These are phyloP conservation scores for Byssochlamys sp. DNA, from an alignment of 2,329 filamentous ascomycete genomes.

Conservation along the genomic window DNA sequence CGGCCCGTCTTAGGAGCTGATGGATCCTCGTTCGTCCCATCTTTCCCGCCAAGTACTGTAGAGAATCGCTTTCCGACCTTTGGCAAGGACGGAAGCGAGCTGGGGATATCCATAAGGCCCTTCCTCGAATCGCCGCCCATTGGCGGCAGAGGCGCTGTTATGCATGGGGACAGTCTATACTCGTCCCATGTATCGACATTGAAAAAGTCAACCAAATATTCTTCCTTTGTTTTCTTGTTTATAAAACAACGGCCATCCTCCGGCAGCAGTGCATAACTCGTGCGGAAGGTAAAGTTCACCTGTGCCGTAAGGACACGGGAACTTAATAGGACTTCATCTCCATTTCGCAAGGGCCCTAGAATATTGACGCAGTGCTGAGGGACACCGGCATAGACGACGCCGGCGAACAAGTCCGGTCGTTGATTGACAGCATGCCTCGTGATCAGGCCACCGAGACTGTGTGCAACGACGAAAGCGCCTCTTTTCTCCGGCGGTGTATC, in stretches of 20 bases:
- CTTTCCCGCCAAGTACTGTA: conserved; percentile 16
- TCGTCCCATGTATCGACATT: conserved; percentile 69
- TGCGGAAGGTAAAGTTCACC: conserved; percentile 85
- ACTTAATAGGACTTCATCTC: conserved; percentile 83
- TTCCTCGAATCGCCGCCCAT: conserved; percentile 28
- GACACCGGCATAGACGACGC: conserved; percentile 74
- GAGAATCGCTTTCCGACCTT: conserved; percentile 27
- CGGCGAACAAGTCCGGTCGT: conserved; percentile 72
- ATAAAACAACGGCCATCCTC: conserved; percentile 82
- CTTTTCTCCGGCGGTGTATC: conserved; percentile 43
- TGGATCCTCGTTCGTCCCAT: conserved; percentile 8
- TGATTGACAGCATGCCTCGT: conserved; percentile 80
- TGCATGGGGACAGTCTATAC: conserved; percentile 67
- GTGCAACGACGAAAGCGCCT: conserved; percentile 73
- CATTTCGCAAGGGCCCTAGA: conserved; percentile 76
- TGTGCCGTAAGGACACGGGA: conserved; percentile 82
- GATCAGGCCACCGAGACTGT: conserved; percentile 77
- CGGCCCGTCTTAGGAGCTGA: conserved; percentile 5
- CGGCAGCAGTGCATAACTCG: conserved; percentile 73
- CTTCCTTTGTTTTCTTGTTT: conserved; percentile 68
- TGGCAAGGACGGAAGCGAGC: conserved; percentile 17
- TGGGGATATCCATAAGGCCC: conserved; percentile 28
- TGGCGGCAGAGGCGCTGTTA: conserved; percentile 57
- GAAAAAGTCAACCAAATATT: conserved; percentile 78
- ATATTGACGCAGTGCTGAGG: conserved; percentile 86